Conservation (phyloP, 768 basidiomycete genomes). For the Tylopilus balloui region DNA sequence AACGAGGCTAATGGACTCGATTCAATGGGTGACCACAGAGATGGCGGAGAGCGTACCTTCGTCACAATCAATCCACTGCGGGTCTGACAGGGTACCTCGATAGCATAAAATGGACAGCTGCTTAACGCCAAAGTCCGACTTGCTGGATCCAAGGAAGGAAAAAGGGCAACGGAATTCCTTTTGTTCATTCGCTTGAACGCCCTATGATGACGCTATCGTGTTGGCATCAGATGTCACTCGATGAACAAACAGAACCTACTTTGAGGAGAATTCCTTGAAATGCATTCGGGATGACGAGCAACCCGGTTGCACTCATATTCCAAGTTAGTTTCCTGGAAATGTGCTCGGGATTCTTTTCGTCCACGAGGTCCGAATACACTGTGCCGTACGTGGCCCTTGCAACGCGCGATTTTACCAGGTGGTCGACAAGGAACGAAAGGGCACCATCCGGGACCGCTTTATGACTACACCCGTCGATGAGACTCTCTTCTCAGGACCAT, state of each 20-base stretch:
- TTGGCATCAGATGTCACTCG: background rate
- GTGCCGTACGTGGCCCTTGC: constrained; percentile 49
- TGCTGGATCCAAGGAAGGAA: background rate
- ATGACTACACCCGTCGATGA: constrained; percentile 7
- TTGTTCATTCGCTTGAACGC: constrained; percentile 6
- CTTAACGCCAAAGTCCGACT: constrained; percentile 1
- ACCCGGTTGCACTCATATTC: background rate
- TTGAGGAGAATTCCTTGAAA: constrained; percentile 9
- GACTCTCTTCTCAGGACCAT: background rate
- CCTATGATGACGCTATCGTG: background rate
- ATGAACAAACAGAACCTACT: background rate
- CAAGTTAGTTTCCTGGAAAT: constrained; percentile 7
- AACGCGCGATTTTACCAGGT: constrained; percentile 43
- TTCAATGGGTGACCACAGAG: background rate
- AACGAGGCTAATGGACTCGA: constrained; percentile 3
- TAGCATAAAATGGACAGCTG: constrained; percentile 7
- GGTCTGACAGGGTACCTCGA: constrained; percentile 8
- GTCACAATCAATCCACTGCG: constrained; percentile 9
- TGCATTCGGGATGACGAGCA: background rate
- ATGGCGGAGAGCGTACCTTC: background rate
- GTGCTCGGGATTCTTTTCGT: constrained; percentile 9
- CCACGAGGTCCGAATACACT: constrained; percentile 33
- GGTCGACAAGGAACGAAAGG: constrained; percentile 35
- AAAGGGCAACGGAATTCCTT: constrained; percentile 17
- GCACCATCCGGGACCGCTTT: constrained; percentile 52